Conservation (phyloP, 2,329 filamentous ascomycete species). For the Diaporthe vaccinii region DNA sequence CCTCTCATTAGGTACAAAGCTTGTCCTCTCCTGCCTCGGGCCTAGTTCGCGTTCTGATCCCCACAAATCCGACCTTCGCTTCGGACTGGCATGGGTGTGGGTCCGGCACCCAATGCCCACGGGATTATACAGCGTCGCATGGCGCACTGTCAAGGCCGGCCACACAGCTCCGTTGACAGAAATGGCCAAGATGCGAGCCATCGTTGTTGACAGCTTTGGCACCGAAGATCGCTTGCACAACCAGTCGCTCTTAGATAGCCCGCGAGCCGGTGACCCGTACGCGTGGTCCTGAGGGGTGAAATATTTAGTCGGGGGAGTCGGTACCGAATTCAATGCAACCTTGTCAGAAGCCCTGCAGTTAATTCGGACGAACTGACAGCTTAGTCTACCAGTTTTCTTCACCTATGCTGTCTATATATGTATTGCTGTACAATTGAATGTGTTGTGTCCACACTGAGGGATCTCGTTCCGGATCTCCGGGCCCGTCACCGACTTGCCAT, state of each 20-base stretch:
- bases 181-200: constrained; percentile 25
- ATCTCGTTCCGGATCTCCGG: constrained; percentile 52
- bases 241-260: neutral
- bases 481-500: constrained; percentile 53
- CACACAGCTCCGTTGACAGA: constrained; percentile 25
- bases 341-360: neutral
- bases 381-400: neutral
- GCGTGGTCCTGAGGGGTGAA: neutral
- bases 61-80: neutral
- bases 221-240: neutral
- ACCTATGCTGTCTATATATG: constrained; percentile 44
- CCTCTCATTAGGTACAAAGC: constrained; percentile 21
- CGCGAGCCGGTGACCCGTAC: neutral
- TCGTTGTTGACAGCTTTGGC: constrained; percentile 8
- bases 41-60: neutral
- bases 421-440: constrained; percentile 53
- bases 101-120: neutral
- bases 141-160: constrained; percentile 9
- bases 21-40: neutral
- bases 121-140: constrained; percentile 16
- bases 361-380: neutral
- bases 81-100: neutral
- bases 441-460: constrained; percentile 47
- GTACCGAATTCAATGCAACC: neutral
- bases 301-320: neutral